Evolutionary conservation across 2,329 filamentous ascomycete species (phyloP).

Genomic region (Capronia coronata): DNA sequence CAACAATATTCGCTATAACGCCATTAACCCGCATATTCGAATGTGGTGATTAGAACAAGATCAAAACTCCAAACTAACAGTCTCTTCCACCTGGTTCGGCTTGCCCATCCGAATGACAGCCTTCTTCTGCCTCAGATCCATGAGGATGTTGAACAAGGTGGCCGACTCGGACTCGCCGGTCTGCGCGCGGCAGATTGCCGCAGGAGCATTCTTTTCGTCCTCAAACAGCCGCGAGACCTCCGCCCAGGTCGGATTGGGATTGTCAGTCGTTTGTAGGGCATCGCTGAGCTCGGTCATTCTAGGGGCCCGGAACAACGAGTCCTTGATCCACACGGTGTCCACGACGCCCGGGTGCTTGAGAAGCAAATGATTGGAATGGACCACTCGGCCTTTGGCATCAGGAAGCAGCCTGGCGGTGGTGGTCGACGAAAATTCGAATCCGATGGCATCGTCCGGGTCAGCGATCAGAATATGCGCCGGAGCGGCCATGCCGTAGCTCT

Average conservation of each 20-base stretch:
- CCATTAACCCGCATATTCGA: too few species aligned
- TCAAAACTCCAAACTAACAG: slow-evolving; percentile 3
- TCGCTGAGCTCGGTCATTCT: neutral
- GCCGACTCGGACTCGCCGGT: slow-evolving; percentile 25
- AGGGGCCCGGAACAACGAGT: slow-evolving; percentile 6
- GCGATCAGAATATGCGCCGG: slow-evolving; percentile 50
- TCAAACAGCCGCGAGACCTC: slow-evolving; percentile 32
- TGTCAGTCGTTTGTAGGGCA: neutral
- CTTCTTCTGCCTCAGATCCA: slow-evolving; percentile 31
- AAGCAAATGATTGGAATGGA: slow-evolving; percentile 43
- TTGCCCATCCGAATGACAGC: slow-evolving; percentile 31
- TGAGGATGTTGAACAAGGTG: slow-evolving; percentile 36
- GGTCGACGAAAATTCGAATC: slow-evolving; percentile 42
- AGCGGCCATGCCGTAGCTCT: slow-evolving; percentile 43
- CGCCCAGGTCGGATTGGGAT: slow-evolving; percentile 13
- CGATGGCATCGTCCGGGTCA: slow-evolving; percentile 40
- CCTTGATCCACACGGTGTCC: slow-evolving; percentile 5
- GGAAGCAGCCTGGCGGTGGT: slow-evolving; percentile 31
- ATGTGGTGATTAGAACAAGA: too few species aligned
- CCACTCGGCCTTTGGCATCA: slow-evolving; percentile 33
- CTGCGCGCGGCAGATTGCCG: slow-evolving; percentile 35
- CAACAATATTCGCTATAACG: too few species aligned
- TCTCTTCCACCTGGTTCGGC: slow-evolving; percentile 19
- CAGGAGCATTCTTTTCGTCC: slow-evolving; percentile 34
- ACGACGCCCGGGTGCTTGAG: neutral